These are phyloP conservation scores for Globisporangium paroecandrum DNA, from an alignment of 352 stramenopile genomes.

Conservation along the genomic window DNA sequence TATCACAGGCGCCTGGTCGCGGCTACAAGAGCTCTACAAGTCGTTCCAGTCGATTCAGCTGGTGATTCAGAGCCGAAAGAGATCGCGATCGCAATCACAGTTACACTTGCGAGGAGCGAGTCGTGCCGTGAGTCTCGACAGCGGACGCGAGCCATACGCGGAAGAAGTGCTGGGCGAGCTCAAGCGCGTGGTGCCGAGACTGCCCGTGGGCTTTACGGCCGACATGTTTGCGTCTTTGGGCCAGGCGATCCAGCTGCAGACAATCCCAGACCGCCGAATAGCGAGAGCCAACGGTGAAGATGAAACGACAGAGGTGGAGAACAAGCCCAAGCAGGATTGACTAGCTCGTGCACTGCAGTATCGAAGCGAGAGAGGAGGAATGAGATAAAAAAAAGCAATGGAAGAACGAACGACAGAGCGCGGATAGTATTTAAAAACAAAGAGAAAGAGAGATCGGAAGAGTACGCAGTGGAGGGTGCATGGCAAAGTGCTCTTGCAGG, in stretches of 20 bases:
- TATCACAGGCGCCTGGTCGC: slow-evolving; percentile 24
- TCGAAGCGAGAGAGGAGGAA: background rate
- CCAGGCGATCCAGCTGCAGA: slow-evolving; percentile 41
- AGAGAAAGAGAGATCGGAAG: background rate
- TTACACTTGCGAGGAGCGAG: slow-evolving; percentile 12
- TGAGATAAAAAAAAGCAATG: background rate
- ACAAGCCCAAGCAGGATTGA: slow-evolving; percentile 10
- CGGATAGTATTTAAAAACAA: slow-evolving; percentile 7
- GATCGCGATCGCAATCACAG: slow-evolving; percentile 7
- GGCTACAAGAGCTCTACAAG: slow-evolving; percentile 36
- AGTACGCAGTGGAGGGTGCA: no score
- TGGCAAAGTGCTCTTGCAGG: no score
- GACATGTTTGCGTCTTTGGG: slow-evolving; percentile 62
- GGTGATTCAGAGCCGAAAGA: slow-evolving; percentile 28
- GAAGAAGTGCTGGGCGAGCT: slow-evolving; percentile 28
- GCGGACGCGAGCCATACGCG: slow-evolving; percentile 14
- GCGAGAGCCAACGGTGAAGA: background rate
- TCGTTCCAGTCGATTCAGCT: slow-evolving; percentile 43
- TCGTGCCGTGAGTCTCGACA: slow-evolving; percentile 20
- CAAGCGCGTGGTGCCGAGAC: slow-evolving; percentile 33
- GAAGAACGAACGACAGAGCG: no score
- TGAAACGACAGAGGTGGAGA: background rate
- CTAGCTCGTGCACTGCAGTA: background rate
- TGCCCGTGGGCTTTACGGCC: slow-evolving; percentile 52
- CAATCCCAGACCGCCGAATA: background rate